Percentiles rank a stretch among this genome's conserved stretches.
phyloP scores from a whole-genome alignment of 352 stramenopile species.

The Pythium biforme region DNA sequence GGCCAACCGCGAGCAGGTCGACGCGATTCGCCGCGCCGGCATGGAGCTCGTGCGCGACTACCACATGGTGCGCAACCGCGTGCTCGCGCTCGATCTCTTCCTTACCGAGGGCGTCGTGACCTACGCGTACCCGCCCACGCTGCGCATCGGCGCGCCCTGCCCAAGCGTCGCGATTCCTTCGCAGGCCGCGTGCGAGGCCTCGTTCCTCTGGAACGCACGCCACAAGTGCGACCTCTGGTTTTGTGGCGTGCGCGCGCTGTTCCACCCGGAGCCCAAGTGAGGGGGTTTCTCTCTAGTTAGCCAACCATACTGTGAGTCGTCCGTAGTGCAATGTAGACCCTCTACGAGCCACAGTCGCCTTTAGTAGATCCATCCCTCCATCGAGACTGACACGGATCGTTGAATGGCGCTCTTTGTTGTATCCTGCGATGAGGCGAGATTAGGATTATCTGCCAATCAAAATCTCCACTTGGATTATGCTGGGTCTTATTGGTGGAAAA shows the following conservation, averaged over 20 bases:
- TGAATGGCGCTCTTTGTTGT: no score
- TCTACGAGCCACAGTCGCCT: no score
- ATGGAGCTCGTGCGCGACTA: slow-evolving; percentile 56
- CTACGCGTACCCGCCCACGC: slow-evolving; percentile 44
- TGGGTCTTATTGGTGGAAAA: neutral
- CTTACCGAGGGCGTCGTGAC: slow-evolving; percentile 43
- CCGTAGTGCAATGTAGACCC: no score
- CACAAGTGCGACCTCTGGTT: slow-evolving; percentile 81
- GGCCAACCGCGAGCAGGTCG: slow-evolving; percentile 48
- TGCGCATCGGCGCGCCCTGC: slow-evolving; percentile 46
- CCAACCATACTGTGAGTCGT: no score
- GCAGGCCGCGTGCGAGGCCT: slow-evolving; percentile 40
- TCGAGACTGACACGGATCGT: no score
- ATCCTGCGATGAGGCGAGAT: slow-evolving; percentile 6
- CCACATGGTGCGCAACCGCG: slow-evolving; percentile 62
- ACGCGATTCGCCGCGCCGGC: slow-evolving; percentile 53
- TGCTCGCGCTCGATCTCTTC: slow-evolving; percentile 57
- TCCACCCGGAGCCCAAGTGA: slow-evolving; percentile 2
- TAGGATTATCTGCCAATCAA: neutral
- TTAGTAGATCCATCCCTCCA: no score
- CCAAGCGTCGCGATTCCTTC: slow-evolving; percentile 53
- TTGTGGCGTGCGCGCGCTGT: slow-evolving; percentile 54
- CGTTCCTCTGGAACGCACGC: slow-evolving; percentile 48
- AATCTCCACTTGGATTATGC: neutral
- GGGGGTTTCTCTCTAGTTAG: no score